Base-by-base conservation (phyloP, 306 rosid genomes). In the Dicorynia guianensis region DNA sequence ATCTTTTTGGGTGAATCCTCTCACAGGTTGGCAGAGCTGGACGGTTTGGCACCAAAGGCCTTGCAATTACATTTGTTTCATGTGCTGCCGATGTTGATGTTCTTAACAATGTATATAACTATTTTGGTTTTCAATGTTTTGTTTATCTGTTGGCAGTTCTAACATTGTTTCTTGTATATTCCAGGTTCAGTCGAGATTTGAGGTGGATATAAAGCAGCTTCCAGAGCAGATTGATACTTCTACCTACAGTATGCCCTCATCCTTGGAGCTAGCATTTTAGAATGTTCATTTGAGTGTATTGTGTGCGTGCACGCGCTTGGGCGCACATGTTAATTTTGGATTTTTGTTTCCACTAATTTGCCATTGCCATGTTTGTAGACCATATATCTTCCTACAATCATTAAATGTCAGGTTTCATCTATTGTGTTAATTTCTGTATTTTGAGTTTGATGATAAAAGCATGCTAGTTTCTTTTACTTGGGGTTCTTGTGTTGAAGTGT, bases 21-120 rank as follows among this genome's bases (percentile, higher is more conserved):
- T 11, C 5, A 57, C 82, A 96, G 99, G 99, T 96, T 47, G 99
- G 99, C 7, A 89, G 98, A 80, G 99, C 99, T 82, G 99, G 99
- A 65, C 85, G 99, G 76, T 96, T 96, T 48, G 99, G 99, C 25
- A 96, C 99, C 72, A 96, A 96, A 78, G 99, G 99, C 63, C 98
- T 96, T 78, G 99, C 99, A 15, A 96, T 96, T 64, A 96, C 99
- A 48, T 96, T 96, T 69, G 98, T 96, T 55, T 92, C 99, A 18
- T 96, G 96, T 47, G 86, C 97, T 48, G 74, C 96, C 10, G 99
- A 95, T 73, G 90, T 92, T 8, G 97, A 90, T 66, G 97, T 95
- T 74, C 99, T 95, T 54, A 95, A 95, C 67, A 90, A 95, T 89
- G 99, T 95, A 91, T 4, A 85, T 3, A 72, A 14, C 20, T 25